Evolutionary conservation across 805 yeast genomes (phyloP).

Genomic region (Kazachstania africana): DNA sequence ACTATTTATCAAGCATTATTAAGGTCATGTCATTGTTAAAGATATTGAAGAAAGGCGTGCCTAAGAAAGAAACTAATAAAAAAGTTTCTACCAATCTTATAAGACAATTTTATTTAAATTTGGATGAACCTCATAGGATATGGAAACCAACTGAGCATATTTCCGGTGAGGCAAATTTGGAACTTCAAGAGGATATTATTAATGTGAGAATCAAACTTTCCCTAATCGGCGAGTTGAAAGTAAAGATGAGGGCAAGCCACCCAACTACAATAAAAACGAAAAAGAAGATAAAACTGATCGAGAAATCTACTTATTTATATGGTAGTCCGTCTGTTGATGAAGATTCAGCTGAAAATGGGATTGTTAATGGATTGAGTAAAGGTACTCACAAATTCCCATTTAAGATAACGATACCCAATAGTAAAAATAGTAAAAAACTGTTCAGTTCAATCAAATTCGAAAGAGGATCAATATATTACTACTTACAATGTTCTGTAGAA

Average conservation of each 20-base stretch:
- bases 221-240: slow-evolving; percentile 44
- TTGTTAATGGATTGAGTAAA: slow-evolving; percentile 41
- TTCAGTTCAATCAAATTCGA: slow-evolving; percentile 73
- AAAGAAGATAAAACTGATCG: slow-evolving; percentile 40
- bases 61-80: not conserved
- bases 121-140: slow-evolving; percentile 63
- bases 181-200: slow-evolving; percentile 42
- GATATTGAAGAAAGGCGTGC: slow-evolving; percentile 1
- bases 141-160: slow-evolving; percentile 77
- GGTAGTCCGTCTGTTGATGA: slow-evolving; percentile 28
- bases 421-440: slow-evolving; percentile 35
- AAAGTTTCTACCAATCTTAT: slow-evolving; percentile 1
- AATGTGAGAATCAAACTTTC: slow-evolving; percentile 40
- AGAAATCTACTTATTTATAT: slow-evolving; percentile 47
- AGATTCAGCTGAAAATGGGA: not conserved
- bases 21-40: slow-evolving; percentile 1
- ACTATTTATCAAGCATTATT: too few relatives aligned
- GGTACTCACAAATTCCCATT: slow-evolving; percentile 89
- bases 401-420: slow-evolving; percentile 61
- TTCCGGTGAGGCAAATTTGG: slow-evolving; percentile 49
- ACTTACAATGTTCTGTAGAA: slow-evolving; percentile 26
- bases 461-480: slow-evolving; percentile 68
- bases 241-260: slow-evolving; percentile 34
- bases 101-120: slow-evolving; percentile 31
- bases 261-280: slow-evolving; percentile 40